Evolutionary conservation across 768 basidiomycete genomes (phyloP), one percentile per base, ranked within the genome.

Genomic region (Hysterangium stoloniferum): DNA sequence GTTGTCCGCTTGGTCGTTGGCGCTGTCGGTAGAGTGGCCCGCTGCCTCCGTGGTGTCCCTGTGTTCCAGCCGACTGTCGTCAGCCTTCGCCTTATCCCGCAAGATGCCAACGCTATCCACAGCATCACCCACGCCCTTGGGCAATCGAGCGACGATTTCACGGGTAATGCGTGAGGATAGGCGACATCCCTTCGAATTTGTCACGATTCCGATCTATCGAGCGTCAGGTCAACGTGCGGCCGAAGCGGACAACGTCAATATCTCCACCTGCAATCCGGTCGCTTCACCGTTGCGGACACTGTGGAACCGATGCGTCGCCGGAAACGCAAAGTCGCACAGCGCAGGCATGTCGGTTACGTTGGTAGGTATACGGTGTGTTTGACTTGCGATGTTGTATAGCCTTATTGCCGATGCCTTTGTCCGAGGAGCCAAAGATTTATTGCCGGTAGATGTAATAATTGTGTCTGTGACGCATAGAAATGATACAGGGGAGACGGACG

Each of bases 111-210:
- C 73, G 33, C 81, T 85, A 25, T 72, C 70, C 1, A 89, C 86
- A 0, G 94, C 92, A 3, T 63, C 67, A 0, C 91, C 93, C 0
- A 86, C 73, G 6, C 84, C 79, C 52, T 71, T 75, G 0, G 91
- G 82, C 4, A 99, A 67, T 34, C 72, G 72, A 0, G 84, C 70
- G 2, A 95, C 80, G 45, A 97, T 82, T 20, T 97, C 92, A 22
- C 95, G 72, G 31, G 80, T 77, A 33, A 99, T 68, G 9, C 95
- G 75, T 1, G 81, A 76, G 0, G 84, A 84, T 4, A 99, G 72
- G 5, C 95, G 71, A 59, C 95, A 97, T 1, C 93, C 95, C 55
- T 85, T 79, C 0, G 91, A 91, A 57, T 96, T 97, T 0, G 94
- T 94, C 3, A 92, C 88, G 2, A 97, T 76, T 0, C 84, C 88